Base-by-base conservation (phyloP, 495 filamentous ascomycete genomes). In the Penicillium pancosmium region DNA sequence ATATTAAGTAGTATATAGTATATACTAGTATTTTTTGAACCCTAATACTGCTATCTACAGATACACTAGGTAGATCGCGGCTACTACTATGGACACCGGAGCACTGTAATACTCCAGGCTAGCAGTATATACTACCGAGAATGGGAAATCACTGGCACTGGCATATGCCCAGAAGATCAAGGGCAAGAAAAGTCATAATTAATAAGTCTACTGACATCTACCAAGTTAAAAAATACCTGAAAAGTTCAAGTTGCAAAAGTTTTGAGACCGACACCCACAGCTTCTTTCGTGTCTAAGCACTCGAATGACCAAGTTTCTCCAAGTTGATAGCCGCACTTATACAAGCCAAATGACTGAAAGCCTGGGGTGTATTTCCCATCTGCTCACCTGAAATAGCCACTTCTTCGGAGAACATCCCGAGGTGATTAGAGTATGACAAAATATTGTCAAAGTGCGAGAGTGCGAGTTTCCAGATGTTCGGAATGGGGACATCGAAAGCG, bases 371-470 rank as follows among this genome's bases (percentile, higher is more conserved):
- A 62, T 91, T 90, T 3, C 88, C 88, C 54, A 88, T 78, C 74
- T 90, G 88, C 68, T 91, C 88, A 1, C 88, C 88, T 36, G 78
- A 82, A 35, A 84, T 78, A 15, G 86, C 80, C 55, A 90, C 90
- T 77, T 91, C 88, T 68, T 90, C 88, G 16, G 84, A 87, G 68
- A 90, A 91, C 84, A 91, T 90, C 56, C 82, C 81, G 52, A 89
- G 73, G 64, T 91, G 88, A 67, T 90, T 91, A 4, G 82, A 81
- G 68, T 88, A 91, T 57, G 78, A 81, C 40, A 91, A 73, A 75
- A 90, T 86, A 67, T 89, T 90, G 73, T 91, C 88, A 62, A 90
- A 91, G 34, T 88, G 74, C 52, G 83, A 84, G 56, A 88, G 76
- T 15, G 88, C 88, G 8, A 82, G 78, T 40, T 79, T 77, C 34